Evolutionary conservation across 2,329 filamentous ascomycete species (phyloP).

Genomic region (Sclerotinia trifoliorum): DNA sequence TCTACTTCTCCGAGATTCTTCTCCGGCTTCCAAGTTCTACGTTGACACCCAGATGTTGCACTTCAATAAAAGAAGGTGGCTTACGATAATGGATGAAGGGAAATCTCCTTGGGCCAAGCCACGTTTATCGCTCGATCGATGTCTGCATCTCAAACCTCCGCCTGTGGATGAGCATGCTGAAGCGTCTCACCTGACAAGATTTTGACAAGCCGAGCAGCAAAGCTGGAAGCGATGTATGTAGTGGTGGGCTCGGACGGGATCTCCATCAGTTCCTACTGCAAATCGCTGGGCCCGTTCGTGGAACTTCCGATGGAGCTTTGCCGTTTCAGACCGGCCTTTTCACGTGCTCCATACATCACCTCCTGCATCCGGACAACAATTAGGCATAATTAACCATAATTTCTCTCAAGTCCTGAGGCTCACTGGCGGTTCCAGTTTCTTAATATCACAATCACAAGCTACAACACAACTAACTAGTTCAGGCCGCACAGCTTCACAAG

Average conservation of each 20-base stretch:
- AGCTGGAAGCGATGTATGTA: conserved; percentile 1
- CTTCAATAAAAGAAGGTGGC: background rate
- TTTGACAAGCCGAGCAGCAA: background rate
- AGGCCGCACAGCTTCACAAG: background rate
- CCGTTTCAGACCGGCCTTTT: background rate
- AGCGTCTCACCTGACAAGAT: conserved; percentile 1
- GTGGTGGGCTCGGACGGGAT: conserved; percentile 18
- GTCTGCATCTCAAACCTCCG: conserved; percentile 4
- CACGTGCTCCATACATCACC: background rate
- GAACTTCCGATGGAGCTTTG: background rate
- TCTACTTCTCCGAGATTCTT: background rate
- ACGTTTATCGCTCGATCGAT: conserved; percentile 2
- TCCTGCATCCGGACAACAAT: no score
- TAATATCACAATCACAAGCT: background rate
- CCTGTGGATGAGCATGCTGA: background rate
- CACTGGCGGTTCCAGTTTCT: no score
- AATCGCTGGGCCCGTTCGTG: background rate
- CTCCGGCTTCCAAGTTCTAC: conserved; percentile 1
- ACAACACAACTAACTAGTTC: background rate
- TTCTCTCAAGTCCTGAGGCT: background rate
- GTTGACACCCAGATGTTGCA: background rate
- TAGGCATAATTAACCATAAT: background rate
- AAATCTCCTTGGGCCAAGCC: conserved; percentile 4
- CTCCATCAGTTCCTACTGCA: background rate
- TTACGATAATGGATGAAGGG: background rate